Conservation (phyloP, 495 filamentous ascomycete genomes). For the Penicilliopsis zonata region DNA sequence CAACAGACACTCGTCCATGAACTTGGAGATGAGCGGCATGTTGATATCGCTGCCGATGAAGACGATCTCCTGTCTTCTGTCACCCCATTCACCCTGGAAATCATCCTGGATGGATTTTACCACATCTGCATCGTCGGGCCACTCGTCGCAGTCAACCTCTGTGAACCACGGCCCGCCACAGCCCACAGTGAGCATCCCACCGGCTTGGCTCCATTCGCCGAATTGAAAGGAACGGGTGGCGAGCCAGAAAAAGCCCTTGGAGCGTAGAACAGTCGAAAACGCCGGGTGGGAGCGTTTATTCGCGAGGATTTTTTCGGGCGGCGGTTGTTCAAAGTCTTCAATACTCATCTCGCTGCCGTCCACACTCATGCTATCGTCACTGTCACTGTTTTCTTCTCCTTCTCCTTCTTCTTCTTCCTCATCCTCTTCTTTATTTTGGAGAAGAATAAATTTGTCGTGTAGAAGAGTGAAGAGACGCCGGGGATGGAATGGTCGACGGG, state of each 20-base stretch:
- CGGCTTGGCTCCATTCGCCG: slow-evolving; percentile 50
- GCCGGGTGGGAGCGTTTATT: slow-evolving; percentile 32
- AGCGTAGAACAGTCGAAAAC: slow-evolving; percentile 30
- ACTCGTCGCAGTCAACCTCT: slow-evolving; percentile 30
- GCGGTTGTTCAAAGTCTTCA: slow-evolving; percentile 24
- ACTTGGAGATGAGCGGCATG: slow-evolving; percentile 18
- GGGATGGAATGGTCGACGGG: slow-evolving; percentile 41
- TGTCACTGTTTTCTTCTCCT: slow-evolving; percentile 10
- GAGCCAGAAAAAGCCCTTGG: slow-evolving; percentile 37
- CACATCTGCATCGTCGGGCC: slow-evolving; percentile 33
- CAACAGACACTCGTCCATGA: slow-evolving; percentile 39
- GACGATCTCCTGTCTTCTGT: slow-evolving; percentile 47
- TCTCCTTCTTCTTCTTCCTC: slow-evolving; percentile 26
- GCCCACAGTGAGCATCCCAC: slow-evolving; percentile 43
- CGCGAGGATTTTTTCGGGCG: slow-evolving; percentile 22
- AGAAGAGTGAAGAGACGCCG: slow-evolving; percentile 34
- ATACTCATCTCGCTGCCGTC: slow-evolving; percentile 12
- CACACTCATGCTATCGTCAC: too few relatives aligned
- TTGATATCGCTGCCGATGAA: slow-evolving; percentile 46
- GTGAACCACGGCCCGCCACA: slow-evolving; percentile 44
- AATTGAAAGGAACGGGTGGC: slow-evolving; percentile 30
- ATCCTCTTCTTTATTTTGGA: slow-evolving; percentile 27
- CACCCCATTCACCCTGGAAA: slow-evolving; percentile 41
- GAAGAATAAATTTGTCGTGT: slow-evolving; percentile 42
- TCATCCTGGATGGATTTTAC: slow-evolving; percentile 28